Evolutionary conservation across 176 grass and related monocot genomes (phyloP).

Genomic region (Juncus effusus): DNA sequence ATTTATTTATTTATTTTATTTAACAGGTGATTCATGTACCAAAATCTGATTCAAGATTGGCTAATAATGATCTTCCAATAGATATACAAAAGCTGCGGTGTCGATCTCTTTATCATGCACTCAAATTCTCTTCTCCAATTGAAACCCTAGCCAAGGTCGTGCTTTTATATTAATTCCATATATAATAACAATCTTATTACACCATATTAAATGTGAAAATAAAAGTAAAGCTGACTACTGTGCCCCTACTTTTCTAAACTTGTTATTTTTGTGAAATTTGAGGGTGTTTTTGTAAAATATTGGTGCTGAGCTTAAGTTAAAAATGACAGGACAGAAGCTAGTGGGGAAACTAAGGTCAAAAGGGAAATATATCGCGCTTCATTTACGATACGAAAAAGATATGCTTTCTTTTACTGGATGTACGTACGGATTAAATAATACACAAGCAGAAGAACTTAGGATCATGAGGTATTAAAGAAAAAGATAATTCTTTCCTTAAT

Average conservation of each 20-base stretch:
- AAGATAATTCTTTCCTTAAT: conserved; percentile 3
- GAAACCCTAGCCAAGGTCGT: conserved; percentile 88
- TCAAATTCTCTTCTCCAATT: conserved; percentile 63
- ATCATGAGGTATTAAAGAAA: conserved; percentile 53
- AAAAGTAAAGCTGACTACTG: neutral
- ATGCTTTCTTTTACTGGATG: conserved; percentile 97
- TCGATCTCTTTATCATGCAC: conserved; percentile 72
- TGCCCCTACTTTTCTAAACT: conserved; percentile 3
- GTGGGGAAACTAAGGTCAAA: conserved; percentile 67
- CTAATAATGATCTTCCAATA: conserved; percentile 81
- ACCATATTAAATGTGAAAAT: conserved; percentile 33
- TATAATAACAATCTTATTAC: neutral
- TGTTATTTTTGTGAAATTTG: conserved; percentile 24
- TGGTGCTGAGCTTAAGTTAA: conserved; percentile 78
- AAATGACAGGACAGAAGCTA: conserved; percentile 92
- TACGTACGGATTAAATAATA: conserved; percentile 57
- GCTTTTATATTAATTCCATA: conserved; percentile 17
- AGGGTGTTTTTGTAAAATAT: conserved; percentile 42
- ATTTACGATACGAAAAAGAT: conserved; percentile 96
- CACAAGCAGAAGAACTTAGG: conserved; percentile 70
- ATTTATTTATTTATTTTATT: conserved; percentile 26
- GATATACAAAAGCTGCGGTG: conserved; percentile 98
- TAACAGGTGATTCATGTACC: conserved; percentile 81
- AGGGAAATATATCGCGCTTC: conserved; percentile 77
- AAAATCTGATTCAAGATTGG: conserved; percentile 83